Evolutionary conservation across 495 filamentous ascomycete genomes (phyloP).

Genomic region (Aspergillus taichungensis): DNA sequence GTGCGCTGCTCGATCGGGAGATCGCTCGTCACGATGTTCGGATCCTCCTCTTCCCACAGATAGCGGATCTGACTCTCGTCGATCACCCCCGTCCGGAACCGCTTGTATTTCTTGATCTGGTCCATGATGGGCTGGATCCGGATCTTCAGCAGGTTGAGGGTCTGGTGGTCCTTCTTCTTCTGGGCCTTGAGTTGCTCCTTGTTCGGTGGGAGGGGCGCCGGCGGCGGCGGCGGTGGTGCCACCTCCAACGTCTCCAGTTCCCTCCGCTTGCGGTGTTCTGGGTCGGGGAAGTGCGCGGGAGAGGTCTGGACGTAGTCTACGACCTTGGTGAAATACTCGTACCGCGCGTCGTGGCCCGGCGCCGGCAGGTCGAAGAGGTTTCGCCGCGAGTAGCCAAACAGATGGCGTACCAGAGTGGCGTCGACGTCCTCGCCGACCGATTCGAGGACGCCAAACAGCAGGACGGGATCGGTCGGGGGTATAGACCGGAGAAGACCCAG

Average conservation of each 20-base stretch:
- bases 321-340: slow-evolving; percentile 68
- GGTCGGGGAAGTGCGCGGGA: slow-evolving; percentile 80
- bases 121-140: slow-evolving; percentile 91
- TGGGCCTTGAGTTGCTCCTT: slow-evolving; percentile 74
- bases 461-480: slow-evolving; percentile 76
- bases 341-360: slow-evolving; percentile 56
- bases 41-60: slow-evolving; percentile 73
- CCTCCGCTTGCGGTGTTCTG: slow-evolving; percentile 73
- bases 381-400: slow-evolving; percentile 77
- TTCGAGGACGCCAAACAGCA: slow-evolving; percentile 78
- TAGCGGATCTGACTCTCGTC: slow-evolving; percentile 64
- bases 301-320: slow-evolving; percentile 63
- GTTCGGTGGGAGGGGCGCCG: slow-evolving; percentile 42
- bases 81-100: slow-evolving; percentile 73
- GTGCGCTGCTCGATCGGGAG: slow-evolving; percentile 49
- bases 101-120: slow-evolving; percentile 78
- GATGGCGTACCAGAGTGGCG: slow-evolving; percentile 53
- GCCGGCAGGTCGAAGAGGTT: slow-evolving; percentile 61
- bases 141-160: slow-evolving; percentile 76
- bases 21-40: slow-evolving; percentile 72
- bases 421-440: slow-evolving; percentile 47
- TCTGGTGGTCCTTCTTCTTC: slow-evolving; percentile 69
- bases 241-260: slow-evolving; percentile 66
- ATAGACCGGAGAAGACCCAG: slow-evolving; percentile 65
- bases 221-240: slow-evolving; percentile 61